Conservation (phyloP, 495 filamentous ascomycete species). For the Tuber brumale region DNA sequence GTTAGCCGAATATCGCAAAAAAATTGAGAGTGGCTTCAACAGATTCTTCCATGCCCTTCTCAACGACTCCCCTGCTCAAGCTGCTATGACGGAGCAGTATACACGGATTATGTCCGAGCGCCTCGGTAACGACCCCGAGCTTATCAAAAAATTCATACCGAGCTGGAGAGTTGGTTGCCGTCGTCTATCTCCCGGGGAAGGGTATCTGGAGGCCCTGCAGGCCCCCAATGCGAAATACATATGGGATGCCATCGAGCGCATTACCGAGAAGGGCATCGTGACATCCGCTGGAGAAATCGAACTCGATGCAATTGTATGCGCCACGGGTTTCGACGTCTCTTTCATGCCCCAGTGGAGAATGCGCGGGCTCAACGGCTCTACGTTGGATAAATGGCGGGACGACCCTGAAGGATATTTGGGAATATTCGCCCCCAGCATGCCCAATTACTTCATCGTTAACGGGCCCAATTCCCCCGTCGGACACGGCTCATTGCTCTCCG, state of each 20-base stretch:
- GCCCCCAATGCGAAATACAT: constrained; percentile 49
- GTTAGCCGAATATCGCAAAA: constrained; percentile 47
- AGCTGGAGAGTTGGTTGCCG: constrained; percentile 49
- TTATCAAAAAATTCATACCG: constrained; percentile 49
- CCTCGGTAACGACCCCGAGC: constrained; percentile 42
- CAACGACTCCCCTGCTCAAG: constrained; percentile 44
- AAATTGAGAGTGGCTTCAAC: constrained; percentile 50
- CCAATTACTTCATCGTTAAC: constrained; percentile 51
- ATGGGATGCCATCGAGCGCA: constrained; percentile 44
- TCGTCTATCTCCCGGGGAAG: constrained; percentile 50
- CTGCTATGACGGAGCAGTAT: constrained; percentile 43
- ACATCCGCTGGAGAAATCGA: constrained; percentile 49
- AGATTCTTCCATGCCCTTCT: constrained; percentile 46
- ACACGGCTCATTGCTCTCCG: constrained; percentile 51
- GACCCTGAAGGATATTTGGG: constrained; percentile 45
- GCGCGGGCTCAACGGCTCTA: constrained; percentile 43
- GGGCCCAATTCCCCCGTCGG: constrained; percentile 54
- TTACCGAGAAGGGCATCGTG: constrained; percentile 49
- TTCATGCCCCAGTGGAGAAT: constrained; percentile 45
- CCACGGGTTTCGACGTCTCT: constrained; percentile 50
- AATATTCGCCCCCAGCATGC: constrained; percentile 44
- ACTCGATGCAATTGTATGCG: constrained; percentile 49
- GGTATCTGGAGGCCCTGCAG: constrained; percentile 49
- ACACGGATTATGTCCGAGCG: constrained; percentile 46
- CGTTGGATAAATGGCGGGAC: constrained; percentile 43